phyloP scores from a whole-genome alignment of 805 yeast species.

The Ogataea paradorogensis region DNA sequence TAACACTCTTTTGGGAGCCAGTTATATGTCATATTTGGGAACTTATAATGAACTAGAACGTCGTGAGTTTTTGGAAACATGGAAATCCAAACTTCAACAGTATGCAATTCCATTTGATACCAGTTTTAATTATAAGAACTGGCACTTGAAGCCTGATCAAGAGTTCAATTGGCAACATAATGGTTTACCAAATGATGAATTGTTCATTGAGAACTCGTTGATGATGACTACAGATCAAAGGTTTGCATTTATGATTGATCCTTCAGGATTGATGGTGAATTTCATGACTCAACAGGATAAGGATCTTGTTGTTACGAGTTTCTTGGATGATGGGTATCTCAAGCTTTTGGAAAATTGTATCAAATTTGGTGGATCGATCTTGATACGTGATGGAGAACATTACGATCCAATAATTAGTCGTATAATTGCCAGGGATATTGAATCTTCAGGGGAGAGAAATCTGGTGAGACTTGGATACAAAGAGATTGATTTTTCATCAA shows the following conservation, averaged over 20 bases:
- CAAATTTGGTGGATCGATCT: constrained; percentile 73
- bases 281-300: constrained; percentile 38
- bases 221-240: constrained; percentile 37
- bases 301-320: constrained; percentile 58
- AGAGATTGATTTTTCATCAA: constrained; percentile 63
- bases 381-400: constrained; percentile 77
- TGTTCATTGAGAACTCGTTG: constrained; percentile 61
- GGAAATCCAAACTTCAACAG: constrained; percentile 30
- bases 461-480: constrained; percentile 59
- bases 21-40: constrained; percentile 62
- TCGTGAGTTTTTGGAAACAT: constrained; percentile 16
- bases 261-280: constrained; percentile 47
- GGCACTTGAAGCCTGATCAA: constrained; percentile 41
- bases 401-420: constrained; percentile 72
- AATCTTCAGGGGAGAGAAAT: constrained; percentile 65
- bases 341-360: constrained; percentile 76
- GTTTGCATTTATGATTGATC: constrained; percentile 71
- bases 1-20: constrained; percentile 60
- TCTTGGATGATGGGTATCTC: constrained; percentile 62
- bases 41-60: constrained; percentile 37
- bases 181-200: constrained; percentile 57
- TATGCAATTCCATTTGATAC: constrained; percentile 40
- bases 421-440: constrained; percentile 58
- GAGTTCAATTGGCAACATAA: constrained; percentile 47
- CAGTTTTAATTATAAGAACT: constrained; percentile 33